A percentile compares a stretch with the other conserved stretches of the same genome.
phyloP scores from a whole-genome alignment of 441 rosid species.

The Rhodomyrtus psidioides region DNA sequence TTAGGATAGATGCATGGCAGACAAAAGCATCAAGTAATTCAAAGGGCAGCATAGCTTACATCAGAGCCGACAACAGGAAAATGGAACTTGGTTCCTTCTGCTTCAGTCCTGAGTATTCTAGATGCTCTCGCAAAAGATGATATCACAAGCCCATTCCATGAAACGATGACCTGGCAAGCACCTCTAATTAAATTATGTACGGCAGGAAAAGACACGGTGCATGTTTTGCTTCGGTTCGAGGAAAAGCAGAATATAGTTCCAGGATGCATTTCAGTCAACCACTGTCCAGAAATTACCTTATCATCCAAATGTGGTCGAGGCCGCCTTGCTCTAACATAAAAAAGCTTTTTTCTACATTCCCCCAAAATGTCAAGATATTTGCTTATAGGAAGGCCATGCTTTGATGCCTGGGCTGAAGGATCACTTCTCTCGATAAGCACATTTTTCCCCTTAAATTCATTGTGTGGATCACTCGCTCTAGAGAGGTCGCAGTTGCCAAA shows the following conservation, averaged over 20 bases:
- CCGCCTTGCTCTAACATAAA: constrained; percentile 50
- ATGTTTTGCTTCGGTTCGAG: background rate
- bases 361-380: constrained; percentile 71
- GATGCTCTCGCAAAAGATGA: constrained; percentile 89
- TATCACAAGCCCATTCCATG: constrained; percentile 92
- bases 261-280: background rate
- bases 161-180: constrained; percentile 63
- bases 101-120: constrained; percentile 56
- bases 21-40: background rate
- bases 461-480: constrained; percentile 76
- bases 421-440: constrained; percentile 79
- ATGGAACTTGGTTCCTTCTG: constrained; percentile 31
- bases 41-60: constrained; percentile 29
- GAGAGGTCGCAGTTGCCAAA: constrained; percentile 86
- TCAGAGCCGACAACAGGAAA: constrained; percentile 69
- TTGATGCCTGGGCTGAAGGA: constrained; percentile 47
- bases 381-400: constrained; percentile 39
- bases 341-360: constrained; percentile 66
- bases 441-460: constrained; percentile 71
- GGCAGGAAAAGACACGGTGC: too few species aligned
- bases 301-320: constrained; percentile 97
- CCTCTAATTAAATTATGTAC: background rate
- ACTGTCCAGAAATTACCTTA: constrained; percentile 33
- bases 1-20: background rate
- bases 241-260: background rate